Conservation (phyloP, 306 rosid species). For the Prunus padus region DNA sequence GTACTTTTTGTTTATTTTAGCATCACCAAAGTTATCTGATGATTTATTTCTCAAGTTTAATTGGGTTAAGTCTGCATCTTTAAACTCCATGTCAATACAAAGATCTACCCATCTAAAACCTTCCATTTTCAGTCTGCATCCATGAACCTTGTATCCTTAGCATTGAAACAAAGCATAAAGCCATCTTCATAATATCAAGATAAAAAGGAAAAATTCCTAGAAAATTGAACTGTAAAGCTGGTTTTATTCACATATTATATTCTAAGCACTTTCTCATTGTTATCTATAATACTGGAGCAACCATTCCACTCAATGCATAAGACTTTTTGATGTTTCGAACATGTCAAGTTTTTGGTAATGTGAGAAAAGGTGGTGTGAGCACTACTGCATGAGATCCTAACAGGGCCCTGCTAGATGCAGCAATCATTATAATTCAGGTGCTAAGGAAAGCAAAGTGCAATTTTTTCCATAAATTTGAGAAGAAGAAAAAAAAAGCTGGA, state of each 20-base stretch:
- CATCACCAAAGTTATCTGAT: neutral
- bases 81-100: neutral
- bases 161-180: neutral
- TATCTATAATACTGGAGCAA: no score
- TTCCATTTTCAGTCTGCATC: neutral
- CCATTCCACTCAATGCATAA: neutral
- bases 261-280: neutral
- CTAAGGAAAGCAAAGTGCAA: neutral
- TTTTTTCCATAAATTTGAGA: neutral
- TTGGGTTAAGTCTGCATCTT: neutral
- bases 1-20: neutral
- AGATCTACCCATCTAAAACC: neutral
- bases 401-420: neutral
- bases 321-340: neutral
- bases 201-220: neutral
- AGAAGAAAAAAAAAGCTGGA: neutral
- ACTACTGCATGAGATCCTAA: slow-evolving; percentile 2
- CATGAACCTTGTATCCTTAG: neutral
- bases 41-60: neutral
- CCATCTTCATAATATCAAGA: neutral
- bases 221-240: neutral
- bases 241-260: neutral
- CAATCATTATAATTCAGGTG: slow-evolving; percentile 5
- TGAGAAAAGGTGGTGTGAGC: neutral
- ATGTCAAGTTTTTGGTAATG: neutral